phyloP scores from a whole-genome alignment of 2,329 filamentous ascomycete species.

The Alternaria arborescens region DNA sequence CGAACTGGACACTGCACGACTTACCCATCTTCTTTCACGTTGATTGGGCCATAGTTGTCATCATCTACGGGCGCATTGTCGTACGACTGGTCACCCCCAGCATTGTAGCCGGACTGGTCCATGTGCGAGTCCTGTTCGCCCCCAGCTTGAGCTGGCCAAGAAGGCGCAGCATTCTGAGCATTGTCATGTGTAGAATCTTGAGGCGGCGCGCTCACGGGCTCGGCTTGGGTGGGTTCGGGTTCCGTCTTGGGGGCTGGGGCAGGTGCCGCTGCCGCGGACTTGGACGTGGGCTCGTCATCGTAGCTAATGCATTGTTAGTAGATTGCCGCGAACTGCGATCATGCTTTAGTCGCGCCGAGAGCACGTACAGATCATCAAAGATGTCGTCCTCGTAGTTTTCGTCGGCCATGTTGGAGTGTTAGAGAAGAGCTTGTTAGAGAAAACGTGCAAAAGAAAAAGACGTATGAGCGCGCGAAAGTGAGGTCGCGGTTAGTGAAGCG shows the following conservation, averaged over 20 bases:
- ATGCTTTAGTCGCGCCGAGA: constrained; percentile 2
- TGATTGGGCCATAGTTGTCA: constrained; percentile 63
- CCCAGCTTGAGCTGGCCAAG: constrained; percentile 30
- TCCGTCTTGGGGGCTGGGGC: constrained; percentile 28
- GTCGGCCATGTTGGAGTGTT: constrained; percentile 70
- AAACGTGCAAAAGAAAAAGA: not conserved
- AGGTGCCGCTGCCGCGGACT: constrained; percentile 38
- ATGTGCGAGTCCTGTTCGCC: constrained; percentile 42
- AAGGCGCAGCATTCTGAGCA: constrained; percentile 23
- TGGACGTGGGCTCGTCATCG: constrained; percentile 50
- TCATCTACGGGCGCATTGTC: constrained; percentile 47
- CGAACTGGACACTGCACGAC: constrained; percentile 47
- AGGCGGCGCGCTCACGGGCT: constrained; percentile 27
- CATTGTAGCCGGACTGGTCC: constrained; percentile 40
- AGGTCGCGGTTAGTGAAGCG: not conserved
- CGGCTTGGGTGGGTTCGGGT: constrained; percentile 31
- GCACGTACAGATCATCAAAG: constrained; percentile 88
- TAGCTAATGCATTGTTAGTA: constrained; percentile 46
- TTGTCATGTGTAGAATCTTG: constrained; percentile 27
- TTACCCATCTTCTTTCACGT: constrained; percentile 94
- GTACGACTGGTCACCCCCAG: constrained; percentile 41
- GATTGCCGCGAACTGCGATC: not conserved
- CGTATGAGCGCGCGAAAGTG: not conserved
- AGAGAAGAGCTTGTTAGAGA: not conserved
- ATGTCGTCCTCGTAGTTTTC: constrained; percentile 92